phyloP scores from a whole-genome alignment of 805 yeast genomes.

The Wickerhamiella australiensis region DNA sequence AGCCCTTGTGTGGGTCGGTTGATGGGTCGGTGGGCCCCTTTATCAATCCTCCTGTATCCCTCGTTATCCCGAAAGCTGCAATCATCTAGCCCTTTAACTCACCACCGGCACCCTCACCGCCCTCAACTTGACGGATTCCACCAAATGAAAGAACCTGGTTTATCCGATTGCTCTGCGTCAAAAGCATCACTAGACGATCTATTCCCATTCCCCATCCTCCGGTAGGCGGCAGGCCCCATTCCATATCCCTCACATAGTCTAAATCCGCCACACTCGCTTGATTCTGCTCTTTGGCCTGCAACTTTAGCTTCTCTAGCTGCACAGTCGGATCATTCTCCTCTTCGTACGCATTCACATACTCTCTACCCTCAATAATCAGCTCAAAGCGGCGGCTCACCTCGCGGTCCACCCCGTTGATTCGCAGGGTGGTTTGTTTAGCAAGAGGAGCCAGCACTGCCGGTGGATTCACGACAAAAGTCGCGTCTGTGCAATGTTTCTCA shows the following conservation, averaged over 20 bases:
- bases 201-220: conserved; percentile 98
- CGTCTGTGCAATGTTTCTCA: conserved; percentile 52
- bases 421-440: conserved; percentile 46
- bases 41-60: no score
- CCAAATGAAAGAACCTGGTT: conserved; percentile 13
- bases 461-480: conserved; percentile 69
- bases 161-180: conserved; percentile 53
- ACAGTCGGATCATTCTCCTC: conserved; percentile 82
- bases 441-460: conserved; percentile 81
- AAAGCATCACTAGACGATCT: conserved; percentile 74
- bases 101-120: no score
- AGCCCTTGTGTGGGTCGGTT: no score
- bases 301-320: conserved; percentile 51
- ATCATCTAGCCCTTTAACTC: no score
- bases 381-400: conserved; percentile 63
- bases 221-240: conserved; percentile 92
- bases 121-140: neutral
- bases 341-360: conserved; percentile 85
- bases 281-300: conserved; percentile 44
- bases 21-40: no score
- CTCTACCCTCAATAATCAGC: conserved; percentile 65
- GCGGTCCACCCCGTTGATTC: conserved; percentile 24
- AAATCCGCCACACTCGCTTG: conserved; percentile 54
- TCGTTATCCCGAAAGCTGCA: no score
- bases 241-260: conserved; percentile 62